Evolutionary conservation across 2,329 filamentous ascomycete genomes (phyloP).

Genomic region (Aspergillus sp.): DNA sequence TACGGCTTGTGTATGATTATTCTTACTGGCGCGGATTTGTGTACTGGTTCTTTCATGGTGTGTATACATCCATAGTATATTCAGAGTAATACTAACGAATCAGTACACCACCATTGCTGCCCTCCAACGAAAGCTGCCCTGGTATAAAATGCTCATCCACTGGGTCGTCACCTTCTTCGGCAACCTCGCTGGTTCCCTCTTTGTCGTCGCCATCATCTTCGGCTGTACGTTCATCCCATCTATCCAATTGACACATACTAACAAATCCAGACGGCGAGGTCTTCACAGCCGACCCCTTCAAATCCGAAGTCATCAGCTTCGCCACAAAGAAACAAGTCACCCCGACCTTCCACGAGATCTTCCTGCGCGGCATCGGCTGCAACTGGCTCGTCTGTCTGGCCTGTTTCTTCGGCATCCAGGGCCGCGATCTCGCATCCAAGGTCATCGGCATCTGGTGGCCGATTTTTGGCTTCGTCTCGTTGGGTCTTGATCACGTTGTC

Average conservation of each 20-base stretch:
- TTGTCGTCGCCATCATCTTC: conserved; percentile 45
- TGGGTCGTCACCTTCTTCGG: conserved; percentile 48
- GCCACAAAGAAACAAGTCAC: conserved; percentile 47
- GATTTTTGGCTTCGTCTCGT: conserved; percentile 50
- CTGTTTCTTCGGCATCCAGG: conserved; percentile 41
- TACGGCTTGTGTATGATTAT: conserved; percentile 48
- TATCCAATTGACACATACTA: neutral
- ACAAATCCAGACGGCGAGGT: conserved; percentile 38
- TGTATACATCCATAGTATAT: neutral
- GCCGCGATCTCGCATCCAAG: conserved; percentile 50
- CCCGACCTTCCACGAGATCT: conserved; percentile 49
- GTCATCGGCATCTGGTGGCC: conserved; percentile 55
- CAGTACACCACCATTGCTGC: conserved; percentile 42
- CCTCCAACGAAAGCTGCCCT: conserved; percentile 37
- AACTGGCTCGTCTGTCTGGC: conserved; percentile 57
- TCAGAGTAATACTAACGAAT: neutral
- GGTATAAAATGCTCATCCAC: conserved; percentile 32
- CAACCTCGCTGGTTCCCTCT: conserved; percentile 46
- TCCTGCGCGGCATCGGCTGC: conserved; percentile 51
- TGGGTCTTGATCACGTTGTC: conserved; percentile 53
- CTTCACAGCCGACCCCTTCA: conserved; percentile 43
- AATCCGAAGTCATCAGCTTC: conserved; percentile 40
- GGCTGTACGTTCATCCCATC: conserved; percentile 35
- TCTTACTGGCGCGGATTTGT: conserved; percentile 47
- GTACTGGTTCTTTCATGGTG: conserved; percentile 45